These are phyloP conservation scores for Tylopilus subfusipes DNA, from an alignment of 768 basidiomycete species.

Conservation along the genomic window DNA sequence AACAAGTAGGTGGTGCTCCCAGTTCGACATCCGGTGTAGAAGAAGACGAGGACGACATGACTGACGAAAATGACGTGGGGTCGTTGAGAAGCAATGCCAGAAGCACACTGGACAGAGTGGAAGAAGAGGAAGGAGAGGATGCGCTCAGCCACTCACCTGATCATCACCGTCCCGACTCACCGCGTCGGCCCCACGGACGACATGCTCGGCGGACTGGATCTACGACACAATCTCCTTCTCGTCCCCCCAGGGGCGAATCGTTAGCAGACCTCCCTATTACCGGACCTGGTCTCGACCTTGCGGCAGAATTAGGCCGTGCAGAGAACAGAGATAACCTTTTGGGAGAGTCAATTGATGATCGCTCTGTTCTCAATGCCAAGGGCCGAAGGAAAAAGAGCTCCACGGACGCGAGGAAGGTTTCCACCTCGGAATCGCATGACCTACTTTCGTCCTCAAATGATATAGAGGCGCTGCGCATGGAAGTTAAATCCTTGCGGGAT, in stretches of 20 bases:
- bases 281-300: conserved; percentile 85
- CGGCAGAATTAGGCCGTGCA: conserved; percentile 87
- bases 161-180: conserved; percentile 35
- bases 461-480: conserved; percentile 70
- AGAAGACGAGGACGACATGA: conserved; percentile 29
- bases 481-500: conserved; percentile 91
- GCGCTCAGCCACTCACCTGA: conserved; percentile 39
- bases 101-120: conserved; percentile 60
- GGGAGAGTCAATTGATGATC: conserved; percentile 51
- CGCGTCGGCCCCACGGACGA: conserved; percentile 40
- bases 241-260: conserved; percentile 64
- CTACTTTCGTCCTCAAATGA: conserved; percentile 48
- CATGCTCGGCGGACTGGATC: conserved; percentile 56
- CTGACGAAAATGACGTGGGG: conserved; percentile 46
- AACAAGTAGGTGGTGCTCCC: conserved; percentile 55
- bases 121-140: conserved; percentile 47
- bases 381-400: conserved; percentile 41
- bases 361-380: conserved; percentile 42
- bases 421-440: conserved; percentile 41
- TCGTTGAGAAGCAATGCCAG: conserved; percentile 56
- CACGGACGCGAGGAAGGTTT: conserved; percentile 31
- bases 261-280: conserved; percentile 83
- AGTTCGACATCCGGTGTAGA: conserved; percentile 39
- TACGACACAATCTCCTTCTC: conserved; percentile 43
- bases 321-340: conserved; percentile 82